Percentiles rank a stretch among this genome's conserved stretches.
These are phyloP conservation scores for Blepharisma japonicum DNA, from an alignment of 73 alveolate species.

Conservation along the genomic window DNA sequence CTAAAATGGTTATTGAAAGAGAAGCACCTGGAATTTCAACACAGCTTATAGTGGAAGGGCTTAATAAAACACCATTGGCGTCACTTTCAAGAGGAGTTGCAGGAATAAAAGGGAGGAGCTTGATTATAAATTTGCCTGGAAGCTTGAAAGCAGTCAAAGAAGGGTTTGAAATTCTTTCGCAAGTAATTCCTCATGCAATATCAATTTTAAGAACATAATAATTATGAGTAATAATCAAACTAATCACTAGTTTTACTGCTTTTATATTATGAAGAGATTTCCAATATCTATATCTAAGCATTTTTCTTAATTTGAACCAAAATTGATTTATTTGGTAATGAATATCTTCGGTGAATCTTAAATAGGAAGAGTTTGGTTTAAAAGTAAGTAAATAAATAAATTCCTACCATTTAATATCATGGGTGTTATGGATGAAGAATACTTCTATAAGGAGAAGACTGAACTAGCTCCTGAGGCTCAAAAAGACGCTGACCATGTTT, in stretches of 20 bases:
- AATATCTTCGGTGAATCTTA: too few species aligned
- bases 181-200: background rate
- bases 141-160: conserved; percentile 63
- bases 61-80: conserved; percentile 43
- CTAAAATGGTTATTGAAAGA: conserved; percentile 49
- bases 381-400: too few species aligned
- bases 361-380: too few species aligned
- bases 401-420: background rate
- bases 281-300: too few species aligned
- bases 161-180: conserved; percentile 36
- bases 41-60: conserved; percentile 36
- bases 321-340: too few species aligned
- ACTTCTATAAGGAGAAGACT: conserved; percentile 13
- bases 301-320: too few species aligned
- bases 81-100: conserved; percentile 53
- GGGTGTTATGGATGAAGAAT: conserved; percentile 32
- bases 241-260: too few species aligned
- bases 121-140: conserved; percentile 61
- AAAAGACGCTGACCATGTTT: background rate
- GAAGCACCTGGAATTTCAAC: conserved; percentile 40
- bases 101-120: conserved; percentile 48
- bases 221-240: too few species aligned
- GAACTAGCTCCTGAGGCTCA: conserved; percentile 26
- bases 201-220: background rate
- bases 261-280: too few species aligned